Evolutionary conservation across 495 filamentous ascomycete species (phyloP).

Genomic region (Neurospora sp.): DNA sequence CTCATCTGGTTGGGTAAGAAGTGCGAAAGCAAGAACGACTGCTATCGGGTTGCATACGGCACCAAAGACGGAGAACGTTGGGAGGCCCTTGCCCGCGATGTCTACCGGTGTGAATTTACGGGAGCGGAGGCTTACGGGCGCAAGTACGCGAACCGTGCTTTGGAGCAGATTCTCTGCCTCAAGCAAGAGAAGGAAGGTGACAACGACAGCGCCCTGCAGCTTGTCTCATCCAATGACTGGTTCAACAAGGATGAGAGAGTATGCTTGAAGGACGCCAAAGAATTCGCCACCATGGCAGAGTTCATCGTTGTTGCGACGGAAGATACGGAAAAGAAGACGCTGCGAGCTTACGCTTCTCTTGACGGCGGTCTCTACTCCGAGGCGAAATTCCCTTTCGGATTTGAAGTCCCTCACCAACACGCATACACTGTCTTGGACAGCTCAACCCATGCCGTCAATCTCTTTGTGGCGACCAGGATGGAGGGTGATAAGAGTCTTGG

Average conservation of each 20-base stretch:
- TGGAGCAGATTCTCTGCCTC: constrained; percentile 73
- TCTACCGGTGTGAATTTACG: constrained; percentile 74
- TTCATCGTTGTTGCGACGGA: constrained; percentile 84
- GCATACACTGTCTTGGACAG: constrained; percentile 91
- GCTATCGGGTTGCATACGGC: constrained; percentile 60
- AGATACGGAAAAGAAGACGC: constrained; percentile 50
- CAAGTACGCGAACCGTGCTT: constrained; percentile 51
- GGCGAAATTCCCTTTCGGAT: constrained; percentile 74
- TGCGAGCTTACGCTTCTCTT: constrained; percentile 72
- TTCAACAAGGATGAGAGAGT: constrained; percentile 47
- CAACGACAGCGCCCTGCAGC: constrained; percentile 50
- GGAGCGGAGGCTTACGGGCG: constrained; percentile 41
- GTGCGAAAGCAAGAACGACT: constrained; percentile 41
- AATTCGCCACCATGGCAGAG: constrained; percentile 87
- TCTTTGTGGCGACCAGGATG: constrained; percentile 73
- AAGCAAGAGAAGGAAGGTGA: constrained; percentile 54
- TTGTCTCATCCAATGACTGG: constrained; percentile 66
- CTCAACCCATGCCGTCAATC: constrained; percentile 82
- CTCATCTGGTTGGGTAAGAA: constrained; percentile 77
- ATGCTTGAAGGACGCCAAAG: constrained; percentile 58
- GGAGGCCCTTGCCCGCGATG: constrained; percentile 55
- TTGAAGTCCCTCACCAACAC: constrained; percentile 60
- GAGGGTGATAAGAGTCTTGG: constrained; percentile 56
- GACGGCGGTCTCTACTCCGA: constrained; percentile 75
- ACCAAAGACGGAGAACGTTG: constrained; percentile 68